A percentile compares a stretch with the other conserved stretches of the same genome.
Conservation (phyloP, 768 basidiomycete species). For the Cantharellus anzutake region DNA sequence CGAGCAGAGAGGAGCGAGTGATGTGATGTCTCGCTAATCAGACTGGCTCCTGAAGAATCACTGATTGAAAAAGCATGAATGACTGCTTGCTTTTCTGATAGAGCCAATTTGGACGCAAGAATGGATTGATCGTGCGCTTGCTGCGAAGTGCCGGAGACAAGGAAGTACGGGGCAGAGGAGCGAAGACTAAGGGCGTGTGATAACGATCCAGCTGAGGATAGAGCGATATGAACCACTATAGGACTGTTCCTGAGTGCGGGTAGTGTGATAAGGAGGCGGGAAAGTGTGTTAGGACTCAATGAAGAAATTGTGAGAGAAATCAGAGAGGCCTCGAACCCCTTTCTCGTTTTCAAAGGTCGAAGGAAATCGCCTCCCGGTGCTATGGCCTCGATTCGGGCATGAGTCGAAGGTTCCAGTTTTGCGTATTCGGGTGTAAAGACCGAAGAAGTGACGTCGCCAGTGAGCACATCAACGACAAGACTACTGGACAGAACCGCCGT, state of each 20-base stretch:
- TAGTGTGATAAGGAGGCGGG: conserved; percentile 48
- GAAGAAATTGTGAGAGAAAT: conserved; percentile 32
- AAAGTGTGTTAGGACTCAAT: conserved; percentile 30
- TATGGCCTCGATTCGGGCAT: not conserved
- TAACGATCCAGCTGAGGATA: conserved; percentile 26
- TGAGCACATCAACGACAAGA: not conserved
- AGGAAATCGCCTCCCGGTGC: not conserved
- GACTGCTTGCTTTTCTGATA: conserved; percentile 50
- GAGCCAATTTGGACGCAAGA: conserved; percentile 65
- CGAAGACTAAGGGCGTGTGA: conserved; percentile 60
- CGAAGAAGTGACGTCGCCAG: not conserved
- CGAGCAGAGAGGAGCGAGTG: not conserved
- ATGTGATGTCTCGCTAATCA: not conserved
- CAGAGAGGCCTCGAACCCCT: not conserved
- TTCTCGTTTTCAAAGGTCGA: not conserved
- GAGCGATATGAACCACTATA: conserved; percentile 51
- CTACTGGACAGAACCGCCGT: not conserved
- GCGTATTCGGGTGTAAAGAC: not conserved
- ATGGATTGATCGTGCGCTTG: conserved; percentile 83
- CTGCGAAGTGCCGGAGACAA: conserved; percentile 58
- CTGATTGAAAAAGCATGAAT: conserved; percentile 50
- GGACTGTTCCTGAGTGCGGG: conserved; percentile 43
- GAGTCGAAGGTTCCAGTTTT: not conserved
- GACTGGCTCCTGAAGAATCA: conserved; percentile 7
- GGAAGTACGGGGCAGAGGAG: conserved; percentile 59